Base-by-base conservation (phyloP, 495 filamentous ascomycete species). In the Aspergillus kassunensis region DNA sequence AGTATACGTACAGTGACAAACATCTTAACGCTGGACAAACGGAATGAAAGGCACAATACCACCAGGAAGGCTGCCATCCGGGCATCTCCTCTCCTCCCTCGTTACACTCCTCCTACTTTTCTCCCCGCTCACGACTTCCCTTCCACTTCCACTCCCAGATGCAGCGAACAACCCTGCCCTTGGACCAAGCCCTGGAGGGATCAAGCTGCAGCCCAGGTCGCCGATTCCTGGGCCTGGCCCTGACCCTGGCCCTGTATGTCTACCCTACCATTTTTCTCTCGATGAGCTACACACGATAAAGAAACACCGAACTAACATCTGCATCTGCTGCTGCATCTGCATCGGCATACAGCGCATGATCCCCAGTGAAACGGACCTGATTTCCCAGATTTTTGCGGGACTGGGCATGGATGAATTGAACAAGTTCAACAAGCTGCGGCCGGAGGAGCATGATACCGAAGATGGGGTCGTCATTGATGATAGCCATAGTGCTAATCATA, bases 321-420 rank as follows among this genome's bases (percentile, higher is more conserved):
- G n/a, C n/a, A n/a, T n/a, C n/a, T n/a, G n/a, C n/a, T n/a, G n/a
- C n/a, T n/a, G n/a, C n/a, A n/a, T n/a, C n/a, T n/a, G n/a, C n/a
- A n/a, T n/a, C n/a, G n/a, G n/a, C n/a, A n/a, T n/a, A n/a, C 23
- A 71, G 67, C 56, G 70, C 46, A 40, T 70, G n/a, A 66, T 70
- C 29, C 70, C 70, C 9, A 53, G 55, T 10, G 8, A 61, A 5
- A 62, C 21, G 0, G 55, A 51, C 20, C 23, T 70, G 20, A 19
- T 73, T 11, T 27, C 47, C 29, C 11, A 55, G 1, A 12, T 71
- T 34, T 33, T 74, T 10, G 47, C 53, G 24, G 23, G 24, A 3
- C 24, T 69, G 6, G 66, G 67, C 16, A 31, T 73, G 3, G 24
- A 49, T 3, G 33, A 43, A 10, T 47, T 61, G 3, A 34, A 24